Conservation (phyloP, 1,284 basidiomycete species). For the Ceratobasidium sp. region DNA sequence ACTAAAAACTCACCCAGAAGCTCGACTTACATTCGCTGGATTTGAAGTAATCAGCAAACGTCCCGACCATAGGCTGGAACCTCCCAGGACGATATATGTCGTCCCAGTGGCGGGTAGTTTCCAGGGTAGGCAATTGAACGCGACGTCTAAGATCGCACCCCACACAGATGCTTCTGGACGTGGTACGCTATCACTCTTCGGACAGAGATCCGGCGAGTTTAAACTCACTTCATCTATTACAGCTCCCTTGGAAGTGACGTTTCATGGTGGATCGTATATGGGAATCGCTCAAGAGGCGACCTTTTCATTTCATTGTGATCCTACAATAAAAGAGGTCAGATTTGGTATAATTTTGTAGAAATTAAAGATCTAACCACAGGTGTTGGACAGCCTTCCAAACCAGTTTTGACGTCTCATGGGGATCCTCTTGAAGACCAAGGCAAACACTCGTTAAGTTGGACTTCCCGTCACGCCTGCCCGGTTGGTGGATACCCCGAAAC, state of each 20-base stretch:
- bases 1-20: neutral
- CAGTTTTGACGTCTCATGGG: conserved; percentile 31
- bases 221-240: neutral
- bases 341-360: neutral
- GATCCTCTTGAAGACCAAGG: conserved; percentile 43
- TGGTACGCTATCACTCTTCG: neutral
- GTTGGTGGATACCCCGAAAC: conserved; percentile 35
- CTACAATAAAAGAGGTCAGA: conserved; percentile 21
- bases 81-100: conserved; percentile 36
- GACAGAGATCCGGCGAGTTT: neutral
- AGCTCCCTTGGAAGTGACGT: conserved; percentile 25
- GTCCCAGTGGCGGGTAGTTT: conserved; percentile 36
- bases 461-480: conserved; percentile 35
- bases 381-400: conserved; percentile 19
- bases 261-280: conserved; percentile 39
- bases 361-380: neutral
- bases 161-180: neutral
- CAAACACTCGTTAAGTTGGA: conserved; percentile 28
- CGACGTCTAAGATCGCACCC: conserved; percentile 15
- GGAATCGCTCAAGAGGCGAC: conserved; percentile 31
- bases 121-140: conserved; percentile 20
- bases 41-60: conserved; percentile 36
- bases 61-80: conserved; percentile 38
- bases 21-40: neutral
- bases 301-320: conserved; percentile 32